A percentile compares a stretch with the other conserved stretches of the same genome.
Evolutionary conservation across 352 stramenopile species (phyloP).

Genomic region (Phytopythium montanum): DNA sequence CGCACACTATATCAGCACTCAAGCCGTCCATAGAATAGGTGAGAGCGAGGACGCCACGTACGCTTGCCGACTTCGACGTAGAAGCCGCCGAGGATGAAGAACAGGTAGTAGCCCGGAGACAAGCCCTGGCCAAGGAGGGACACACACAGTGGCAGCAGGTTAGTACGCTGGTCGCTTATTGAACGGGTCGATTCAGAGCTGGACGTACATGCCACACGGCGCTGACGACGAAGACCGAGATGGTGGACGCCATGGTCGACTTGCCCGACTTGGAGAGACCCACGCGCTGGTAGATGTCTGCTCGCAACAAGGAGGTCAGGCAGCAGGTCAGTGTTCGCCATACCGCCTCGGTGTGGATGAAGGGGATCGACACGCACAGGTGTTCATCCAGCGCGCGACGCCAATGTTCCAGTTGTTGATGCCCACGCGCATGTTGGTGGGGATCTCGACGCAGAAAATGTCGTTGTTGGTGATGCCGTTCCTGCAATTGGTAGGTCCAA

Average conservation of each 20-base stretch:
- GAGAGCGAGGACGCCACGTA: conserved; percentile 17
- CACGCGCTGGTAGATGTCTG: conserved; percentile 86
- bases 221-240: conserved; percentile 79
- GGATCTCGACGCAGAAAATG: conserved; percentile 79
- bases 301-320: no score
- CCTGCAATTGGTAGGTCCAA: conserved; percentile 20
- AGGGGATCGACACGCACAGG: conserved; percentile 34
- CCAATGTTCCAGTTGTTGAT: conserved; percentile 91
- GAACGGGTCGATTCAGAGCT: conserved; percentile 7
- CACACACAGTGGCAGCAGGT: neutral
- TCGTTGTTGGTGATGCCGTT: conserved; percentile 87
- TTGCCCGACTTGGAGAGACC: conserved; percentile 79
- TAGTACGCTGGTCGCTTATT: neutral
- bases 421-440: conserved; percentile 80
- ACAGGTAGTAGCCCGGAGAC: conserved; percentile 85
- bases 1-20: neutral
- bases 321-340: neutral
- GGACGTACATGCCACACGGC: conserved; percentile 76
- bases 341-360: neutral
- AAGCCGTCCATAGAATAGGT: neutral
- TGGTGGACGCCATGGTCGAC: conserved; percentile 63
- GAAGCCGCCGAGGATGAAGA: conserved; percentile 81
- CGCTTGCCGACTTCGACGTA: conserved; percentile 87
- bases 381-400: conserved; percentile 84
- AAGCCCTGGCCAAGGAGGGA: conserved; percentile 42